phyloP scores from a whole-genome alignment of 352 stramenopile genomes.

The Pythium phragmitis region DNA sequence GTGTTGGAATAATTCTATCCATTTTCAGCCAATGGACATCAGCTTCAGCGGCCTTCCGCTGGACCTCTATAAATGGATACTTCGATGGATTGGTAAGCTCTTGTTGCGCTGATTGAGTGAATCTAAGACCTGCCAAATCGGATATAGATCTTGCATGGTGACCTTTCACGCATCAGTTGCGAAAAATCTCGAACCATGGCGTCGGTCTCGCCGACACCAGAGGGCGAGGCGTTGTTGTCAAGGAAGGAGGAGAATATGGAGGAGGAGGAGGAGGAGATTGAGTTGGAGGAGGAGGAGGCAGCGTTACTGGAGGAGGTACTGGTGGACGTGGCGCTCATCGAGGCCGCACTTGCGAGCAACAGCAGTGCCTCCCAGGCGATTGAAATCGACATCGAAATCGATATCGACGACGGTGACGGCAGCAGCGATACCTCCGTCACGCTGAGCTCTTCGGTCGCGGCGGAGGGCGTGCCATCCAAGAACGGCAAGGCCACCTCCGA shows the following conservation, averaged over 20 bases:
- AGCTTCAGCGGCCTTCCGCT: no score
- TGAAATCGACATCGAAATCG: background rate
- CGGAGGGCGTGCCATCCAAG: background rate
- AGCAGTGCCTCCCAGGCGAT: background rate
- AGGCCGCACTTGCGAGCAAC: conserved; percentile 1
- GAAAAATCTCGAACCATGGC: background rate
- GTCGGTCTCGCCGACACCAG: background rate
- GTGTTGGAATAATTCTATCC: no score
- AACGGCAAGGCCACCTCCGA: background rate
- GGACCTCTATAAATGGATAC: no score
- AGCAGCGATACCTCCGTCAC: background rate
- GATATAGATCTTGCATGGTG: no score
- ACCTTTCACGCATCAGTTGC: no score
- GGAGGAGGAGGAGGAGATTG: background rate
- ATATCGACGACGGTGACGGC: background rate
- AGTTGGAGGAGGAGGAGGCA: background rate
- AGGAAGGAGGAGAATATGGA: background rate
- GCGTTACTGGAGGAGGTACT: conserved; percentile 8
- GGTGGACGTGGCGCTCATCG: conserved; percentile 3
- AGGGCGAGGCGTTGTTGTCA: background rate
- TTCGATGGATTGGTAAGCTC: no score
- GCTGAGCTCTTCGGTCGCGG: background rate
- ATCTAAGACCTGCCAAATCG: no score
- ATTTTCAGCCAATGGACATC: no score
- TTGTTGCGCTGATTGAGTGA: no score